These are phyloP conservation scores for Solanum pennellii DNA, from an alignment of 257 asterid genomes.

Conservation along the genomic window DNA sequence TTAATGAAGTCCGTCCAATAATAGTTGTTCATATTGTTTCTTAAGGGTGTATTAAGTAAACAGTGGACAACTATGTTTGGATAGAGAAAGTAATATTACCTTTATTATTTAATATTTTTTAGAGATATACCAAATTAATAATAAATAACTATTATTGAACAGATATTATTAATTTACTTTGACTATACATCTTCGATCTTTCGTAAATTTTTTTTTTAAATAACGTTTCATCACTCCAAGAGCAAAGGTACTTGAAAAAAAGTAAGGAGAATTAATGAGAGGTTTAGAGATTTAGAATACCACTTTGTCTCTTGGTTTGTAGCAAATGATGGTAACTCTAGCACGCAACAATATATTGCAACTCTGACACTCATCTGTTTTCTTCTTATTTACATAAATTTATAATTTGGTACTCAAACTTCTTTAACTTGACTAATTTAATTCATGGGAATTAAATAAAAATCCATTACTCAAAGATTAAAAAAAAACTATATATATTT, in stretches of 20 bases:
- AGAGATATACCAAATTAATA: no score
- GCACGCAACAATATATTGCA: neutral
- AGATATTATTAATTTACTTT: no score
- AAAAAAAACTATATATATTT: neutral
- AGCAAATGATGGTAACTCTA: neutral
- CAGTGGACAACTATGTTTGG: no score
- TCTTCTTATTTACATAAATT: neutral
- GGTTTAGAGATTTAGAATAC: neutral
- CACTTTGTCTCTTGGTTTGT: neutral
- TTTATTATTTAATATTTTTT: no score
- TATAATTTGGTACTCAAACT: neutral
- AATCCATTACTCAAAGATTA: neutral
- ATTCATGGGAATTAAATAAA: neutral
- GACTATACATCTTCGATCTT: no score
- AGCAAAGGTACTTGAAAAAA: neutral
- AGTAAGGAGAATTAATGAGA: neutral
- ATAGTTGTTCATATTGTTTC: no score
- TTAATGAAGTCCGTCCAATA: no score
- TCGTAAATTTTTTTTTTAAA: neutral
- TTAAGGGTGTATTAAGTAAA: no score
- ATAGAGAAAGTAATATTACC: no score
- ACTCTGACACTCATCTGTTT: neutral
- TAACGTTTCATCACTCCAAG: neutral
- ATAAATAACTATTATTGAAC: no score
- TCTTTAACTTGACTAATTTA: neutral